phyloP scores from a whole-genome alignment of 139 green algal species.

The Desmodesmus armatus region DNA sequence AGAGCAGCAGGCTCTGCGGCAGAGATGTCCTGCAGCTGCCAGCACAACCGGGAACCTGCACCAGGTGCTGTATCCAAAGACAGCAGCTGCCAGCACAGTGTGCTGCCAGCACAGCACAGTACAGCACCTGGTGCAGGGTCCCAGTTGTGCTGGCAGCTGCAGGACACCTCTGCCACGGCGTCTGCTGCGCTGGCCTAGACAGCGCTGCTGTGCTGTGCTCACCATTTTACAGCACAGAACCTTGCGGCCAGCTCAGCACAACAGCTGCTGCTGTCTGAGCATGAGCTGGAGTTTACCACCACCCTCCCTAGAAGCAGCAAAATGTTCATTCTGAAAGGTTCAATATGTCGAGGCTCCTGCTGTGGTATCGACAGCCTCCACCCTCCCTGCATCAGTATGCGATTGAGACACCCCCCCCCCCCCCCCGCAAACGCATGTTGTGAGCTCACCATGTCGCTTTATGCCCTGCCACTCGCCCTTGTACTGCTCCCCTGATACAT shows the following conservation, averaged over 20 bases:
- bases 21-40: too few relatives aligned
- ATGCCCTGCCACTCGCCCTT: constrained; percentile 75
- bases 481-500: constrained; percentile 63
- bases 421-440: too few relatives aligned
- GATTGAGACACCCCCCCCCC: too few relatives aligned
- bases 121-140: too few relatives aligned
- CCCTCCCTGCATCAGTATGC: too few relatives aligned
- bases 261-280: neutral
- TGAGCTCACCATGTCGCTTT: constrained; percentile 67
- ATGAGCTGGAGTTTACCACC: neutral
- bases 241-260: neutral
- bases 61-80: too few relatives aligned
- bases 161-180: neutral
- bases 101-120: too few relatives aligned
- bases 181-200: neutral
- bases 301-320: neutral
- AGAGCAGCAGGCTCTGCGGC: too few relatives aligned
- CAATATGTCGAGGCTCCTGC: neutral
- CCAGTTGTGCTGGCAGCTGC: neutral
- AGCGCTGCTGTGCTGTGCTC: neutral
- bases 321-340: neutral
- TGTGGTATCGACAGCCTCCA: too few relatives aligned
- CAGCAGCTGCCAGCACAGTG: too few relatives aligned
- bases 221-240: neutral
- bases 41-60: too few relatives aligned